Conservation (phyloP, 768 basidiomycete genomes). For the Leccinellum albellum region DNA sequence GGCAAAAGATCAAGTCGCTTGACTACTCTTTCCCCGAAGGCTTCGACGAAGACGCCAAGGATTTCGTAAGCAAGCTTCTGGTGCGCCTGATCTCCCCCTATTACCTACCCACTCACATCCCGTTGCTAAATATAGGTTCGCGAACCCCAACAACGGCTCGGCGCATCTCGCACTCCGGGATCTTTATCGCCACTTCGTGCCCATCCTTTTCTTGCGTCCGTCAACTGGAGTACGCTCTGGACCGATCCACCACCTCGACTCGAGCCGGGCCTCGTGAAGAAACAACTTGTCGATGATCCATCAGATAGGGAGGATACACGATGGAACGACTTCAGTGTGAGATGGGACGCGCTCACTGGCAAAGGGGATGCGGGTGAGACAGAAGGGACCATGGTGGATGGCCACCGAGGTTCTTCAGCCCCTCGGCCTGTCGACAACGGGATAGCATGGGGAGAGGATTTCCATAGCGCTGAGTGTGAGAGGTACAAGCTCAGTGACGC, state of each 20-base stretch:
- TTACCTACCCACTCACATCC: neutral
- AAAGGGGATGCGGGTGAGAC: constrained; percentile 15
- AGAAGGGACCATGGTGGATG: constrained; percentile 4
- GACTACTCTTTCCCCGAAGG: constrained; percentile 86
- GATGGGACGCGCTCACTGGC: constrained; percentile 49
- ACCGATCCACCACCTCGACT: constrained; percentile 54
- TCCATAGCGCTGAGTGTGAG: constrained; percentile 33
- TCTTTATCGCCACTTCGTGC: constrained; percentile 46
- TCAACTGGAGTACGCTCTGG: constrained; percentile 68
- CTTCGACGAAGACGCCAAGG: constrained; percentile 78
- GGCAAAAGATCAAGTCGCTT: constrained; percentile 87
- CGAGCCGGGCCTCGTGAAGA: constrained; percentile 56
- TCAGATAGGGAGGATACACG: constrained; percentile 27
- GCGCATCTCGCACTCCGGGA: constrained; percentile 41
- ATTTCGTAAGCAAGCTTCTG: constrained; percentile 73
- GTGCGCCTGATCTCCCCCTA: constrained; percentile 36
- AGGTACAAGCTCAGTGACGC: constrained; percentile 18
- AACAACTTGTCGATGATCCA: constrained; percentile 18
- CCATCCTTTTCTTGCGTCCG: constrained; percentile 58
- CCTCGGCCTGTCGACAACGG: constrained; percentile 29
- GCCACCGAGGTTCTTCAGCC: neutral
- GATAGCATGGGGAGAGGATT: constrained; percentile 52
- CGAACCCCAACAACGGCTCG: constrained; percentile 58
- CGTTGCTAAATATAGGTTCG: constrained; percentile 41
- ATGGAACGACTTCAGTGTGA: constrained; percentile 53